Percentiles rank a stretch among this genome's conserved stretches.
These are phyloP conservation scores for Mallotus repandus DNA, from an alignment of 441 rosid species.

Conservation along the genomic window DNA sequence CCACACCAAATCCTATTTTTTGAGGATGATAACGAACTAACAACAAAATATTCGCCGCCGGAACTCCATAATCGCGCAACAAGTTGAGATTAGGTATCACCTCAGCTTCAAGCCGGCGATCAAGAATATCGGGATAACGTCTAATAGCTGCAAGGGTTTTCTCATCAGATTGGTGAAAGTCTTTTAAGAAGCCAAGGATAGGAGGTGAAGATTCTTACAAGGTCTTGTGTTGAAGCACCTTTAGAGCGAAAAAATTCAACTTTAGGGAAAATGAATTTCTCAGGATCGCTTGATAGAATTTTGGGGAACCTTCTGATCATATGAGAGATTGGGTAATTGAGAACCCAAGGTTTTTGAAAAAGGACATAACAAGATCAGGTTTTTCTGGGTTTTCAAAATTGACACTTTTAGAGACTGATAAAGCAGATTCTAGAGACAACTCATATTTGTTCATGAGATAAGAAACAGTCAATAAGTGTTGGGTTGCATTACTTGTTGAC, in stretches of 20 bases:
- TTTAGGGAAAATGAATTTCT: slow-evolving; percentile 14
- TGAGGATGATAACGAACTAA: not conserved
- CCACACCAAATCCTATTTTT: no score
- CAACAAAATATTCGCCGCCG: not conserved
- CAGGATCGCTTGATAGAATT: not conserved
- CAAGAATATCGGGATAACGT: not conserved
- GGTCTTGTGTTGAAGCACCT: slow-evolving; percentile 20
- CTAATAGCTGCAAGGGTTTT: not conserved
- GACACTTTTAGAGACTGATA: slow-evolving; percentile 8
- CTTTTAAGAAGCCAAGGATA: not conserved
- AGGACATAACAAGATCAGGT: slow-evolving; percentile 16
- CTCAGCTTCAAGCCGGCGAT: not conserved
- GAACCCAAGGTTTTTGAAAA: slow-evolving; percentile 15
- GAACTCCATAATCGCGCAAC: slow-evolving; percentile 14
- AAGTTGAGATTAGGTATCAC: not conserved
- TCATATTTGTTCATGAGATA: slow-evolving; percentile 20
- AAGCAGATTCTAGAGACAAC: slow-evolving; percentile 25
- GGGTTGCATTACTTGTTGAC: not conserved
- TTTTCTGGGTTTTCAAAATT: slow-evolving; percentile 6
- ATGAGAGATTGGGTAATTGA: not conserved
- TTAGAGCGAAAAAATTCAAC: slow-evolving; percentile 15
- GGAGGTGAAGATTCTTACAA: slow-evolving; percentile 2
- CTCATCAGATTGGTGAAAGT: slow-evolving; percentile 9
- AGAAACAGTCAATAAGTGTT: slow-evolving; percentile 13
- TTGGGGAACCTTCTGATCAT: slow-evolving; percentile 4